Conservation (phyloP, 2,329 filamentous ascomycete genomes). For the Fusarium sp. region DNA sequence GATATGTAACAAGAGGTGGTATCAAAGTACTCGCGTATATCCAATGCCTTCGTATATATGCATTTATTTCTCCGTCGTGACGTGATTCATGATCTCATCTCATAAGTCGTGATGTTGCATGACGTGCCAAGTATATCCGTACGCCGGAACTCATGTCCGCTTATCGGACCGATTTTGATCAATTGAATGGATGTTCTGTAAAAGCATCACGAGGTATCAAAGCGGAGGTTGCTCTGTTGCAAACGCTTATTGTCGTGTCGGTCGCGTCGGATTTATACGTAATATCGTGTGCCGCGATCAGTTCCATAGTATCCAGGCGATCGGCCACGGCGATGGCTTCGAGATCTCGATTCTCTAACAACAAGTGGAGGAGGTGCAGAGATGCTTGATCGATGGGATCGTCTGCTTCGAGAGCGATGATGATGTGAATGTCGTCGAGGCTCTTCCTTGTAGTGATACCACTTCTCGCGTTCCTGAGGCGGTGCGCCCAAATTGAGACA, state of each 20-base stretch:
- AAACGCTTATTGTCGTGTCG: not conserved
- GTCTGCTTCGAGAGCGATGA: constrained; percentile 38
- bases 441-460: constrained; percentile 46
- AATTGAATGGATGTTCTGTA: not conserved
- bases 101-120: constrained; percentile 20
- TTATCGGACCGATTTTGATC: not conserved
- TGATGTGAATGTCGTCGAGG: constrained; percentile 21
- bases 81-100: not conserved
- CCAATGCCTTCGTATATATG: not conserved
- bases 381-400: constrained; percentile 36
- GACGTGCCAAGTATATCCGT: not conserved
- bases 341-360: constrained; percentile 29
- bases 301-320: constrained; percentile 30
- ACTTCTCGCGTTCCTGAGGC: constrained; percentile 44
- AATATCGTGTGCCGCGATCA: constrained; percentile 28
- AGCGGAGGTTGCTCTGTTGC: not conserved
- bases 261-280: constrained; percentile 4
- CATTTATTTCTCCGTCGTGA: not conserved
- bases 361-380: constrained; percentile 39
- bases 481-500: constrained; percentile 54
- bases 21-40: not conserved
- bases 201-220: not conserved
- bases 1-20: not conserved
- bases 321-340: constrained; percentile 24
- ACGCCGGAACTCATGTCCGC: not conserved